phyloP scores from a whole-genome alignment of 495 filamentous ascomycete genomes.

The Letharia columbiana region DNA sequence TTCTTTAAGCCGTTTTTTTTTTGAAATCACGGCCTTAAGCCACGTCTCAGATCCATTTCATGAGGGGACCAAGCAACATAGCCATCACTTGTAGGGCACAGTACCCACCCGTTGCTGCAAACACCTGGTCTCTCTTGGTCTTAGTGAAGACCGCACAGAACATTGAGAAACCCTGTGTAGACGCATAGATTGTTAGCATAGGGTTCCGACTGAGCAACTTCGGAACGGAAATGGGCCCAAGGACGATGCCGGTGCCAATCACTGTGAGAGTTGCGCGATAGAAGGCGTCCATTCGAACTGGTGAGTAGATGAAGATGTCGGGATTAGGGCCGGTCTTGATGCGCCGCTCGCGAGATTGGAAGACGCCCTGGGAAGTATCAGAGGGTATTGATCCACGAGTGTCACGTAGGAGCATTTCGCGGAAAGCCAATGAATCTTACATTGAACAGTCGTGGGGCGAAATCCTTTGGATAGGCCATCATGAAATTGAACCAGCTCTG shows the following conservation, averaged over 20 bases:
- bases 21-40: background rate
- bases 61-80: background rate
- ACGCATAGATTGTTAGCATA: background rate
- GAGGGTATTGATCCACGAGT: background rate
- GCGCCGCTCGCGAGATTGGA: background rate
- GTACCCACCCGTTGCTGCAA: background rate
- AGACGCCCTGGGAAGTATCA: background rate
- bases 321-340: background rate
- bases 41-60: background rate
- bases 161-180: background rate
- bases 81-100: background rate
- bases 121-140: background rate
- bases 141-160: background rate
- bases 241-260: background rate
- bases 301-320: background rate
- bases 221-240: background rate
- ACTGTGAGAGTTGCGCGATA: background rate
- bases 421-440: background rate
- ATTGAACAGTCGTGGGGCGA: background rate
- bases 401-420: background rate
- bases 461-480: background rate
- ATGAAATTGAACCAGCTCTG: constrained; percentile 12
- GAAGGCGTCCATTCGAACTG: background rate
- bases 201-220: background rate
- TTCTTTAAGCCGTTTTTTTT: background rate